These are phyloP conservation scores for Scutellaria minor DNA, from an alignment of 257 asterid genomes.

Conservation along the genomic window DNA sequence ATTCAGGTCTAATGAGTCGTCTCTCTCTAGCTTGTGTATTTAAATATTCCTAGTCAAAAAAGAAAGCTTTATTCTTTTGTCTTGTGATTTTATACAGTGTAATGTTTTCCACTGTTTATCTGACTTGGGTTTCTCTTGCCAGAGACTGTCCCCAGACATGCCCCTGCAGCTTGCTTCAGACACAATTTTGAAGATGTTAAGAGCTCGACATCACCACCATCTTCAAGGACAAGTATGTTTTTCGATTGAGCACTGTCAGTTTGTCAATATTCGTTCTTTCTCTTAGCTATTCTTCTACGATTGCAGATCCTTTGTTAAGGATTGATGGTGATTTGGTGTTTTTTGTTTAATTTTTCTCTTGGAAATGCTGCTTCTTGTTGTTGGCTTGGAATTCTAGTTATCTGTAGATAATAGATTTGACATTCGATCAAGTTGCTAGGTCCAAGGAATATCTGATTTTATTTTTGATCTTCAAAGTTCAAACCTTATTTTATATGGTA, in stretches of 20 bases:
- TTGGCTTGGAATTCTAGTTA: not conserved
- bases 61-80: not conserved
- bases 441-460: constrained; percentile 29
- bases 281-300: constrained; percentile 14
- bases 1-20: not conserved
- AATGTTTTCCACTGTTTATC: not conserved
- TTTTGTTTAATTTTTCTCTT: constrained; percentile 1
- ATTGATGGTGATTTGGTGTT: constrained; percentile 17
- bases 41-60: not conserved
- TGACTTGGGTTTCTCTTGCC: constrained; percentile 41
- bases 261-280: constrained; percentile 22
- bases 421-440: constrained; percentile 23
- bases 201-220: constrained; percentile 92
- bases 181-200: constrained; percentile 76
- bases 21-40: not conserved
- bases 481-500: not conserved
- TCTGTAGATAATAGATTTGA: constrained; percentile 13
- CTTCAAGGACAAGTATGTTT: constrained; percentile 81
- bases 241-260: constrained; percentile 19
- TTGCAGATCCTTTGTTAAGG: constrained; percentile 7
- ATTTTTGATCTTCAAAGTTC: not conserved
- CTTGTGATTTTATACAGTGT: not conserved
- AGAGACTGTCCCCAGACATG: constrained; percentile 86
- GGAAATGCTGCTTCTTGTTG: not conserved
- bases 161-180: constrained; percentile 93